phyloP scores from a whole-genome alignment of 371 early-diverging fungal genomes.

The Mortierella sp. region DNA sequence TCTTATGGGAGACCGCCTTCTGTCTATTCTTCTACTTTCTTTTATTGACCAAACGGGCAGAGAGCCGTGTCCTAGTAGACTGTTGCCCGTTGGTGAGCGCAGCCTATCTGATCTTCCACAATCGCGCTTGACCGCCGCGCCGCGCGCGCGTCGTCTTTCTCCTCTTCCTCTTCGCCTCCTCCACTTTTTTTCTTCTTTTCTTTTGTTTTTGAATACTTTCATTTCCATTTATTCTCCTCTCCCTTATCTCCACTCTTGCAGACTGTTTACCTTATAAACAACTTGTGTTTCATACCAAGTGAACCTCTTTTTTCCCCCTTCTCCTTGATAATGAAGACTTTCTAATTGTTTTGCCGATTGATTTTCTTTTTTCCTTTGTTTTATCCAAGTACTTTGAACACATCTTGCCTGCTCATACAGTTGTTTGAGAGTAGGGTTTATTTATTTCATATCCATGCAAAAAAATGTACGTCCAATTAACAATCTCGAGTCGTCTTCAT shows the following conservation, averaged over 20 bases:
- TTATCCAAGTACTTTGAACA: too few species aligned
- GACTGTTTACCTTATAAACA: neutral
- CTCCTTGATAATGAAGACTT: neutral
- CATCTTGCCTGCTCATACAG: too few species aligned
- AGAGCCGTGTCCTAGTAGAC: too few species aligned
- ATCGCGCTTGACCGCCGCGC: conserved; percentile 7
- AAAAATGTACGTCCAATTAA: too few species aligned
- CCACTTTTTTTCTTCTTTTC: neutral
- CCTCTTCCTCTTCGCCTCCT: neutral
- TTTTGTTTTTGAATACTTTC: neutral
- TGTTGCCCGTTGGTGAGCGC: too few species aligned
- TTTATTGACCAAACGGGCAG: neutral
- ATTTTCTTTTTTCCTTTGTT: too few species aligned
- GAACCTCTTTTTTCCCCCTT: neutral
- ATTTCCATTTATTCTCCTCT: neutral
- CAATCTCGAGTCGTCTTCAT: too few species aligned
- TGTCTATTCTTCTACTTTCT: neutral
- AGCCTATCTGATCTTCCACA: neutral
- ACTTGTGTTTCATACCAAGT: too few species aligned
- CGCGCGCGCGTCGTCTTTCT: neutral
- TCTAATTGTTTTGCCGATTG: too few species aligned
- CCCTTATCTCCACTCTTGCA: neutral
- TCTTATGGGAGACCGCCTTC: too few species aligned
- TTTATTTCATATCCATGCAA: too few species aligned
- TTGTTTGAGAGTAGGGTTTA: too few species aligned